Evolutionary conservation across 2,329 filamentous ascomycete genomes (phyloP).

Genomic region (Cryphonectria nitschkei): DNA sequence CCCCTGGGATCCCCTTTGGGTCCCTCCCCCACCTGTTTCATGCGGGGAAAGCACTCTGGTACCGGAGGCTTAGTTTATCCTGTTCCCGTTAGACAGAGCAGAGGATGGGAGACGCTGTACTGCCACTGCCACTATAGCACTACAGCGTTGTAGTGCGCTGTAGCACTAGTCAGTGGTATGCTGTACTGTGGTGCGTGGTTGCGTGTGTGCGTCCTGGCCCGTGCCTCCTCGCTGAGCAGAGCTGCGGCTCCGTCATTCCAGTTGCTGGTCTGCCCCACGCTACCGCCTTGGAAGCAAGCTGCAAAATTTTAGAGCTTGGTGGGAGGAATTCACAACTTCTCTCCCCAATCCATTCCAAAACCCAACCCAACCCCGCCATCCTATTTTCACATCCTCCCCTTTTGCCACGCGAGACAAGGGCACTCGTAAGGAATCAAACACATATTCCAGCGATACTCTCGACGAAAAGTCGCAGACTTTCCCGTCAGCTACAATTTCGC

Average conservation of each 20-base stretch:
- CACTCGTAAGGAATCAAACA: constrained; percentile 12
- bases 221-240: constrained; percentile 5
- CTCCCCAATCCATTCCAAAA: constrained; percentile 2
- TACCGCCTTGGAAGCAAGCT: constrained; percentile 23
- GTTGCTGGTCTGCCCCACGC: background rate
- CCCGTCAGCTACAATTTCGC: constrained; percentile 2
- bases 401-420: constrained; percentile 7
- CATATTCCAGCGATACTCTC: background rate
- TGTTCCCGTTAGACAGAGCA: constrained; percentile 7
- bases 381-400: background rate
- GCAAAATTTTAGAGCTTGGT: constrained; percentile 26
- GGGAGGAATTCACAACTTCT: constrained; percentile 14
- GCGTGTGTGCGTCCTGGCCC: background rate
- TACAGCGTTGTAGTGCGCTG: background rate
- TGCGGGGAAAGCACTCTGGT: constrained; percentile 2
- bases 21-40: constrained; percentile 4
- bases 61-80: constrained; percentile 15
- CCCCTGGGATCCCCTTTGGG: background rate
- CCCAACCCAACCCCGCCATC: constrained; percentile 18
- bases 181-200: background rate
- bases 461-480: background rate
- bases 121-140: background rate
- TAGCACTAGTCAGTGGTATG: background rate
- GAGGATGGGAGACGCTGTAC: background rate
- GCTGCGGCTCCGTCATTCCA: constrained; percentile 2